These are phyloP conservation scores for Entamoeba dispar DNA, from an alignment of 208 protist genomes.

Conservation along the genomic window DNA sequence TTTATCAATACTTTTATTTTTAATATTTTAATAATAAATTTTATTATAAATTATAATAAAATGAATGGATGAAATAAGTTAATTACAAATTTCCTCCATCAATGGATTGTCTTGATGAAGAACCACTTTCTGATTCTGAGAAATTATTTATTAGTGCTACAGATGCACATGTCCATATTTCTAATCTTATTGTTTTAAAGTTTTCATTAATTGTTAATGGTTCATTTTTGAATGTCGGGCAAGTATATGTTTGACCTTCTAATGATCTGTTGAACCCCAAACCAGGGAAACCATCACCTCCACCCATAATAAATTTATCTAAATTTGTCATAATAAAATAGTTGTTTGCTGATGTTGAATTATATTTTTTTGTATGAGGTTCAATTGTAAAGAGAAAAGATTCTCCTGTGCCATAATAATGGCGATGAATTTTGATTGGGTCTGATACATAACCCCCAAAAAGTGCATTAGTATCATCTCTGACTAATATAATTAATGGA, in stretches of 20 bases:
- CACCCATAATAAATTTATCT: background rate
- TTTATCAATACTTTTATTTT: too few species aligned
- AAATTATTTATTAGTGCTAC: background rate
- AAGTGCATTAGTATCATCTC: background rate
- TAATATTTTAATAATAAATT: too few species aligned
- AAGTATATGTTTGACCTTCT: background rate
- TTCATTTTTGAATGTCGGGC: background rate
- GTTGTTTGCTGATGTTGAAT: background rate
- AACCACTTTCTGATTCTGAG: background rate
- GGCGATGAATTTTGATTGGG: background rate
- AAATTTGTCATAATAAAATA: background rate
- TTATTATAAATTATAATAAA: too few species aligned
- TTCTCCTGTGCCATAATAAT: background rate
- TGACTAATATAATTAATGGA: background rate
- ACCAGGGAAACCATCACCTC: background rate
- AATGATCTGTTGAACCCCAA: background rate
- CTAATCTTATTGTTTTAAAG: background rate
- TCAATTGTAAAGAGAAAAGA: background rate
- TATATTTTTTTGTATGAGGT: background rate
- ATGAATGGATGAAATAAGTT: too few species aligned
- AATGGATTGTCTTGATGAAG: background rate
- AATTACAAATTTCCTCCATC: background rate
- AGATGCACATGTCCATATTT: background rate
- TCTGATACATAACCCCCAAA: background rate
- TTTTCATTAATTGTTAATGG: background rate